Evolutionary conservation across 257 asterid genomes (phyloP), one percentile per base, ranked within the genome.

Genomic region (Penstemon davidsonii): DNA sequence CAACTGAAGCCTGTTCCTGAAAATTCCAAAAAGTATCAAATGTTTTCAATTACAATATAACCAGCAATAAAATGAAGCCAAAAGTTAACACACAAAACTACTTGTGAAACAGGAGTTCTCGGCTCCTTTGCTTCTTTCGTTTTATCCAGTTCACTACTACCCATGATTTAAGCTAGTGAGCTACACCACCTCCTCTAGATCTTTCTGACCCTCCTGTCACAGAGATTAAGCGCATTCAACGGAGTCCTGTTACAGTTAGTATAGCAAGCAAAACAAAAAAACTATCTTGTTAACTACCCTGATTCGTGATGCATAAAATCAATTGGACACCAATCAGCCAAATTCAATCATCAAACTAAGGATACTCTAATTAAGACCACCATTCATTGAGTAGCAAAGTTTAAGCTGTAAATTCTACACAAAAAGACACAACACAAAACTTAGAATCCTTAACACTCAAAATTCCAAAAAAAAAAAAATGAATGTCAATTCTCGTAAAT

Each of bases 131-230:
- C 76, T 73, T 91, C 96, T 79, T 82, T 90, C 52, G 95, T 77
- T 82, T 94, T 94, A 69, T 87, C 96, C 63, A 78, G 87, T 80
- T 88, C 97, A 74, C 83, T 79, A 80, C 89, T 82, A 47, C 92
- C 90, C 99, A 93, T 92, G 72, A 57, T 78, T 75, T 71, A 79
- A 60, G 8, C 68, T 66, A 73, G 75, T 71, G 77, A 60, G 8
- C 68, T 66, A 73, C 75, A 62, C 75, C 58, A 73, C 68, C 69
- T 58, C 72, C 75, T 69, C 55, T 42, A 52, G 65, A 67, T 38
- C 64, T 70, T 58, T 79, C 60, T 70, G 64, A 84, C 60, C 89
- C 71, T 82, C 73, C 83, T 79, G 75, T 50, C 40, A 59, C 40
- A 63, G 25, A 68, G 42, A 60, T 46, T 44, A 68, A 40, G 44